Evolutionary conservation across 805 yeast species (phyloP), one percentile per base, ranked within the genome.

Genomic region (Metahyphopichia silvanorum): DNA sequence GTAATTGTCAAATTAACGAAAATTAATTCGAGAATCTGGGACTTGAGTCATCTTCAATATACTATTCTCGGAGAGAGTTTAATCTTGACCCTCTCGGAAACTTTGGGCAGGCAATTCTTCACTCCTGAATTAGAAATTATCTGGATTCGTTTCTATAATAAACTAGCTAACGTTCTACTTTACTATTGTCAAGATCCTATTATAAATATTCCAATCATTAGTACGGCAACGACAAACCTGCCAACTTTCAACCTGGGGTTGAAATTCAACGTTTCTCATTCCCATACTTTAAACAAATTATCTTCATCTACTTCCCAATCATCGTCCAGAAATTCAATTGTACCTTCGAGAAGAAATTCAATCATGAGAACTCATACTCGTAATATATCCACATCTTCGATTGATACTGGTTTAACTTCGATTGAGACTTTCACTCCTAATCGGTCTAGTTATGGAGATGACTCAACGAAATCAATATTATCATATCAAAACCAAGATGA

Each of bases 21-120:
- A 22, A 35, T 40, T 27, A 44, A 47, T 31, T 21, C 39, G 3
- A 27, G 58, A 24, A 33, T 54, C n/a, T 47, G 43, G 35, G 31
- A 43, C 19, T 26, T 51, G 19, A 40, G 31, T 3, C 22, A 24
- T 2, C 9, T 25, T 1, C 17, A 39, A 15, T 55, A 53, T 31
- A 21, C 23, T 11, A 27, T 39, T 2, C 30, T 55, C 15, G 56
- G 58, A 3, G 52, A 54, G 29, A 24, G 38, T 5, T 34, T 50
- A n/a, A 26, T 41, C 9, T 15, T 20, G n/a, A 21, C 42, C 1
- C 32, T 49, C 3, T 12, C 33, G 12, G 41, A 44, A 3, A 18
- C 20, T 7, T 22, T 37, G 4, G 33, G 34, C 22, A 32, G 46
- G 15, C 29, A 24, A 4, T 11, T 7, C 6, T 43, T 39, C 27